Base-by-base conservation (phyloP, 352 stramenopile genomes). In the Globisporangium recalcitrans region DNA sequence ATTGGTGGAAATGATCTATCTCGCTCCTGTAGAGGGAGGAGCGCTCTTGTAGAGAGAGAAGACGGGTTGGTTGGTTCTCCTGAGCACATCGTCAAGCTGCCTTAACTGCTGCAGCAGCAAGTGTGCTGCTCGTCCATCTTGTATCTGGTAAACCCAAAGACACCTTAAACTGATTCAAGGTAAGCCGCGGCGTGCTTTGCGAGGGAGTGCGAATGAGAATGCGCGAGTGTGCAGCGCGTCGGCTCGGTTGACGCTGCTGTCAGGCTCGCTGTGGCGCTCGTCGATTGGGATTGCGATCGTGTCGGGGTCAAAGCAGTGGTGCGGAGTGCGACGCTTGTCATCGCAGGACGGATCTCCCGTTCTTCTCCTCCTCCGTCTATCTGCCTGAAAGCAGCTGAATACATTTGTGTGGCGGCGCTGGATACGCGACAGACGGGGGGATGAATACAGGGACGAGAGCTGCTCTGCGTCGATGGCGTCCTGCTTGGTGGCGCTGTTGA, bases 121-220 rank as follows among this genome's bases (percentile, higher is more conserved):
- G 21, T n/a, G 19, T 1, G 19, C 46, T 60, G 71, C 53, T 65
- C 62, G 36, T 55, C 65, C 78, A 91, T 93, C 86, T 95, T 95
- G 86, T 93, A 90, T 95, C 86, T 86, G 86, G 86, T 87, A 74
- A 80, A 84, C 73, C 81, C 74, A 75, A 87, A 89, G 72, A 85
- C 83, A 80, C 86, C 85, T 95, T 93, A 93, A 95, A 93, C 68
- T 91, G 86, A 95, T 95, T 93, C 86, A 95, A 95, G 86, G 85
- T 93, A 69, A 46, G 71, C 32, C 26, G 36, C 31, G 48, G 27
- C 27, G 27, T 64, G n/a, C 53, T 46, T 16, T 11, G n/a, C 10
- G 14, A 44, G 36, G 14, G 5, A 44, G 9, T 34, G 31, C 31
- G 52, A 22, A 31, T 7, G 6, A 11, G 16, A 34, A 1, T 44